phyloP scores from a whole-genome alignment of 768 basidiomycete species.

The Daedaleopsis nitida region DNA sequence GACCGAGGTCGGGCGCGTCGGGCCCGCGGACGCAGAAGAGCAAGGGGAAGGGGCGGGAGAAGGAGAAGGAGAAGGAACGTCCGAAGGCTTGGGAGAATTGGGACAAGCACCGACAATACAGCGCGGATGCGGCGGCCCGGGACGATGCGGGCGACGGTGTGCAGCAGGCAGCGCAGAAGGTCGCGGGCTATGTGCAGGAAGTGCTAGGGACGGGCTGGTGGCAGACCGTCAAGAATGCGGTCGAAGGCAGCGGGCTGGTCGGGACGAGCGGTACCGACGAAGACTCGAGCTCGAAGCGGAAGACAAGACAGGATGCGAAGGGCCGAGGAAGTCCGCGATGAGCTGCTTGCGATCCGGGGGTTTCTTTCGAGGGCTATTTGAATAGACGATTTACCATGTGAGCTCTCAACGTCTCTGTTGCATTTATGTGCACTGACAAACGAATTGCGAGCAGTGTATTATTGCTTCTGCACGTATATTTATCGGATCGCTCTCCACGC shows the following conservation, averaged over 20 bases:
- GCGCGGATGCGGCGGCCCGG: slow-evolving; percentile 24
- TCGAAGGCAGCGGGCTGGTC: slow-evolving; percentile 20
- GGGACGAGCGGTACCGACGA: slow-evolving; percentile 1
- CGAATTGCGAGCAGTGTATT: not conserved
- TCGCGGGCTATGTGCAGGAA: slow-evolving; percentile 47
- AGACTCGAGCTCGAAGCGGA: slow-evolving; percentile 7
- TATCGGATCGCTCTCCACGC: not conserved
- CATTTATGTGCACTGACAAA: not conserved
- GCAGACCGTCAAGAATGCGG: slow-evolving; percentile 35
- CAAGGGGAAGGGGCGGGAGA: slow-evolving; percentile 20
- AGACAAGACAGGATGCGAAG: slow-evolving; percentile 3
- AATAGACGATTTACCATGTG: not conserved
- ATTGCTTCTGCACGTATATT: not conserved
- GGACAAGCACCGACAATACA: slow-evolving; percentile 58
- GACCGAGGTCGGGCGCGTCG: slow-evolving; percentile 24
- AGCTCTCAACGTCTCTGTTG: not conserved
- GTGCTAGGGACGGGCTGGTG: slow-evolving; percentile 41
- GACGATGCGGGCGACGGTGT: slow-evolving; percentile 27
- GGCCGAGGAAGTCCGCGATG: slow-evolving; percentile 4
- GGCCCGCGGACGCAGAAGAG: slow-evolving; percentile 12
- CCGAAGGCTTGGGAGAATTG: slow-evolving; percentile 71
- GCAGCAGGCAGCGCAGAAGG: slow-evolving; percentile 43
- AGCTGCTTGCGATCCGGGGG: not conserved
- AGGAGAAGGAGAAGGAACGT: slow-evolving; percentile 22
- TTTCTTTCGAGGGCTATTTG: not conserved